These are phyloP conservation scores for Botrytis elliptica DNA, from an alignment of 2,329 filamentous ascomycete species.

Conservation along the genomic window DNA sequence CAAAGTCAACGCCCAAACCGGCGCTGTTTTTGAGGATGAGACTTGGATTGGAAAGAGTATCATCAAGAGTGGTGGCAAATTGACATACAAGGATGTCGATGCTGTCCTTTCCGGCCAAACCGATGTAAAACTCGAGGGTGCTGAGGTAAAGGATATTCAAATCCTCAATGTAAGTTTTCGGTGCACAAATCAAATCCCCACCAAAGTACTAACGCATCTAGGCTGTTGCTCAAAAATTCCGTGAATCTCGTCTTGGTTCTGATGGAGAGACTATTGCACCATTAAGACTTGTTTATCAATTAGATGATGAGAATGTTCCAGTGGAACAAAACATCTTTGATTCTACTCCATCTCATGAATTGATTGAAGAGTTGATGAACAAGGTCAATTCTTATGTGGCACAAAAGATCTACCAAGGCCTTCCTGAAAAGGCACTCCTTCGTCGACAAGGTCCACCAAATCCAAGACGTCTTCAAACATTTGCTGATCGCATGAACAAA, in stretches of 20 bases:
- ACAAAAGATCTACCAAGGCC: constrained; percentile 71
- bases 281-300: constrained; percentile 84
- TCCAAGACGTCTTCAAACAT: constrained; percentile 81
- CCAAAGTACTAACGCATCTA: constrained; percentile 41
- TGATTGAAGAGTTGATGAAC: constrained; percentile 92
- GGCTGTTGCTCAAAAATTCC: constrained; percentile 84
- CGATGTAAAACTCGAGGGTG: constrained; percentile 61
- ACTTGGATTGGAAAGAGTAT: constrained; percentile 93
- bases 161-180: constrained; percentile 64
- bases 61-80: constrained; percentile 84
- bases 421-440: constrained; percentile 90
- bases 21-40: constrained; percentile 77
- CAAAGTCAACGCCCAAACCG: constrained; percentile 79
- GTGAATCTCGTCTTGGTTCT: constrained; percentile 79
- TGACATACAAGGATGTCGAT: constrained; percentile 85
- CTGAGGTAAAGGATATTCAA: constrained; percentile 73
- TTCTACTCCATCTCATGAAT: constrained; percentile 81
- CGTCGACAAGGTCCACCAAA: constrained; percentile 85
- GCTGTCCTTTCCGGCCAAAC: constrained; percentile 66
- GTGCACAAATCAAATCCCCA: background rate
- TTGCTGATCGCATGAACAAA: constrained; percentile 88
- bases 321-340: constrained; percentile 97
- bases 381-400: constrained; percentile 90
- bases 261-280: constrained; percentile 77
- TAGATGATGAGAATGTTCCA: constrained; percentile 97